Base-by-base conservation (phyloP, 139 green algal species). In the Ettlia oleoabundans region DNA sequence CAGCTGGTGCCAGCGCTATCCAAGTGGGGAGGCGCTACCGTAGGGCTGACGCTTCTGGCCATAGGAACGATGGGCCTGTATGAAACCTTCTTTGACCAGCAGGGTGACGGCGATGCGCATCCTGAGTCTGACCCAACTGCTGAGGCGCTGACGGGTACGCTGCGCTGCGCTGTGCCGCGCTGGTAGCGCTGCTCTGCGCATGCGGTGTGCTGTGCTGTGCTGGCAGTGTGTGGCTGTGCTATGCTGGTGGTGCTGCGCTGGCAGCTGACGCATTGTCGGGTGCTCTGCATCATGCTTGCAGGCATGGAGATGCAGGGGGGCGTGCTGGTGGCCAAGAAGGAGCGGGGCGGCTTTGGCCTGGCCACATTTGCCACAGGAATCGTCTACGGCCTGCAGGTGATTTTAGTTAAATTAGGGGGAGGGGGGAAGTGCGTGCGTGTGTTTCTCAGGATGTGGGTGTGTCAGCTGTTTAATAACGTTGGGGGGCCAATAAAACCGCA, bases 311-410 rank as follows among this genome's bases (percentile, higher is more conserved):
- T 82, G 43, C 77, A 82, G 63, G 81, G 70, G 37, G 81, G 81
- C n/a, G 73, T 80, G 83, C 63, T 87, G 67, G 81, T 77, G 37
- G 80, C 58, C 26, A 65, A 66, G 42, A 58, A 89, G 69, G 73
- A 90, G 74, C 38, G 51, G 22, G 33, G 61, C 63, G 51, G 64
- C 43, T 92, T 93, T 83, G 85, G 85, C 42, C 71, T 93, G 35
- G 92, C 91, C 51, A 99, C 95, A 0, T 97, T 96, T 84, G 90
- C 88, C 37, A 98, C 96, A 9, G 97, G 97, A 65, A 96, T 99
- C 68, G 90, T 99, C 42, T 98, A 98, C 80, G 97, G 97, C 4
- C 87, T 99, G 62, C 96, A 79, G 72, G 72, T 79, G 72, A 1
- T 58, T 15, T 15, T 58, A 15, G 47, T 15, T 58, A 10, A 58